A percentile compares a stretch with the other conserved stretches of the same genome.
Conservation (phyloP, 805 yeast genomes). For the Millerozyma miso region DNA sequence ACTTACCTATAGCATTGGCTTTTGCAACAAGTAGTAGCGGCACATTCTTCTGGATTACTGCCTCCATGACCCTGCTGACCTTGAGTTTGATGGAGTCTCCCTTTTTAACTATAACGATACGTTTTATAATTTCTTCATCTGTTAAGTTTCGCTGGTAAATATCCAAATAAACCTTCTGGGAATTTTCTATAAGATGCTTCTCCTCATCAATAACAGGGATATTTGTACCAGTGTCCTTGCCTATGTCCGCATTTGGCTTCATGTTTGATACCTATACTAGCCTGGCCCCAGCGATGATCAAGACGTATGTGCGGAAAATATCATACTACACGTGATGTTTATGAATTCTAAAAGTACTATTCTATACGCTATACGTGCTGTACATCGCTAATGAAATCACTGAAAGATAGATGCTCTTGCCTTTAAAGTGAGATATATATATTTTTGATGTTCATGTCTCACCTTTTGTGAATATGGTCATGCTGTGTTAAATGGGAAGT, state of each 20-base stretch:
- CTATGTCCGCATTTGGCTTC: neutral
- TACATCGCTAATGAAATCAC: neutral
- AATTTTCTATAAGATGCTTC: neutral
- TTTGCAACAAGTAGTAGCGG: slow-evolving; percentile 8
- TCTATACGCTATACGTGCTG: neutral
- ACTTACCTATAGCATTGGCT: slow-evolving; percentile 12
- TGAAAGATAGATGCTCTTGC: neutral
- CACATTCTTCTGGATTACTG: slow-evolving; percentile 1
- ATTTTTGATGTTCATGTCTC: no score
- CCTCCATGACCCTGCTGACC: slow-evolving; percentile 8
- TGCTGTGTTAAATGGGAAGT: neutral
- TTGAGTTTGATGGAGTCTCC: slow-evolving; percentile 17
- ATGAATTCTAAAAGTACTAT: no score
- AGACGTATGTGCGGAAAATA: neutral
- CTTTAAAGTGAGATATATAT: no score
- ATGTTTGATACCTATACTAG: no score
- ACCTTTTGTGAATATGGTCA: no score
- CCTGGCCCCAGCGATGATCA: neutral
- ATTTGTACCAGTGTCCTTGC: neutral
- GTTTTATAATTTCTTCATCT: neutral
- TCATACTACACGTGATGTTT: no score
- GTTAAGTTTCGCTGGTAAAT: neutral
- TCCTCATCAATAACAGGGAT: slow-evolving; percentile 1
- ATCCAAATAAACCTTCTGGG: neutral
- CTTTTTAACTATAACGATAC: slow-evolving; percentile 8